Base-by-base conservation (phyloP, 306 rosid species). In the Lathyrus aphaca region DNA sequence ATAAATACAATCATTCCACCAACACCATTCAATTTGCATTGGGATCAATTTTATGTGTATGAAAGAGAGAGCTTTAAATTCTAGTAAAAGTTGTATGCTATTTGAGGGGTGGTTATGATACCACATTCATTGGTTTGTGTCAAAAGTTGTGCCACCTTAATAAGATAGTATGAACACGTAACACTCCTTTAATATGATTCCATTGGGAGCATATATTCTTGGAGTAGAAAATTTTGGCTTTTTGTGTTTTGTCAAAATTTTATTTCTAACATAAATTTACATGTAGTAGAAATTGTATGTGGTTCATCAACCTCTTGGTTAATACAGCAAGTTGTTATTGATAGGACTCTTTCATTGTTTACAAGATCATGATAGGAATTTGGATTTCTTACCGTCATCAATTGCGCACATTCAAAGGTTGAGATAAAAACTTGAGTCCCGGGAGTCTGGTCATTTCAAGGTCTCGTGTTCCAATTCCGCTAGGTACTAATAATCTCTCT, bases 131-230 rank as follows among this genome's bases (percentile, higher is more conserved):
- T 64, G 77, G 73, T 10, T 68, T 15, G 10, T 68, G 79, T 73
- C 79, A 53, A 68, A 58, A 73, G 79, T 48, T 57, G 70, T 57
- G 66, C 38, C 21, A 48, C 48, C 30, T 46, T 19, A 49, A 58
- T 18, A 60, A 49, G 56, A 15, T 57, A 12, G 50, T 42, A 44
- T 51, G 39, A 43, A 77, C 42, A 27, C 17, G 62, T 27, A 13
- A 13, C 17, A 67, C 48, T 21, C 42, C 68, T 65, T 64, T 44
- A 32, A 70, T 55, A 21, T 39, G 30, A 19, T 17, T 62, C 76
- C 61, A 63, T 10, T 8, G 56, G 38, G 55, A 73, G 82, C 53
- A 79, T 67, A 69, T 59, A 66, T 79, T 59, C 78, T 53, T 60
- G 39, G 64, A 10, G 5, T 39, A 12, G 32, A 57, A 56, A 48